A percentile compares a stretch with the other conserved stretches of the same genome.
phyloP scores from a whole-genome alignment of 1,139 yeast genomes.

The Yamadazyma oceani region DNA sequence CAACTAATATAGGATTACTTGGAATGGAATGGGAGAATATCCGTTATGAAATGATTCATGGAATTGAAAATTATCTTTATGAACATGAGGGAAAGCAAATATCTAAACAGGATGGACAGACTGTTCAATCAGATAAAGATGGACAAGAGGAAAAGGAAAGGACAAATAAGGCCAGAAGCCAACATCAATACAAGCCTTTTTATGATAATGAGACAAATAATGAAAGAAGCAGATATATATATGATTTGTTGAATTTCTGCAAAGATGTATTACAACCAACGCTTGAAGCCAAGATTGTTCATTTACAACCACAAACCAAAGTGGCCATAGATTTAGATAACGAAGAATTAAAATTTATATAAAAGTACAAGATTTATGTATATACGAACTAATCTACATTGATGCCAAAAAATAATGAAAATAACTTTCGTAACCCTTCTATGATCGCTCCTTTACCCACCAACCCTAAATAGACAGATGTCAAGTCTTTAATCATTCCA shows the following conservation, averaged over 20 bases:
- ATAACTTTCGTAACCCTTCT: conserved; percentile 24
- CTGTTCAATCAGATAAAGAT: background rate
- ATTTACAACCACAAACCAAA: conserved; percentile 1
- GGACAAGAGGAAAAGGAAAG: conserved; percentile 3
- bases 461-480: conserved; percentile 22
- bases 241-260: conserved; percentile 28
- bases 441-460: conserved; percentile 27
- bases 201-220: conserved; percentile 38
- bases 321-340: conserved; percentile 30
- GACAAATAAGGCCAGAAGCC: conserved; percentile 9
- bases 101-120: conserved; percentile 2
- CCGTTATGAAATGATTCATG: conserved; percentile 38
- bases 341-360: conserved; percentile 18
- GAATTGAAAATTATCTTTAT: conserved; percentile 37
- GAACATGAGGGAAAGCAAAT: conserved; percentile 33
- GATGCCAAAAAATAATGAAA: conserved; percentile 23
- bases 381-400: conserved; percentile 3
- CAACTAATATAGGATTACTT: conserved; percentile 37
- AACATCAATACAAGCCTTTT: conserved; percentile 30
- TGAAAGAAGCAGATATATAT: conserved; percentile 31
- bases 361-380: conserved; percentile 1
- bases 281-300: background rate
- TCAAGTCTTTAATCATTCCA: conserved; percentile 12
- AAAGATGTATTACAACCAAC: conserved; percentile 16
- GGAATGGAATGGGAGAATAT: conserved; percentile 51